Conservation (phyloP, 1,139 yeast genomes). For the Blastobotrys raffinosifermentans region DNA sequence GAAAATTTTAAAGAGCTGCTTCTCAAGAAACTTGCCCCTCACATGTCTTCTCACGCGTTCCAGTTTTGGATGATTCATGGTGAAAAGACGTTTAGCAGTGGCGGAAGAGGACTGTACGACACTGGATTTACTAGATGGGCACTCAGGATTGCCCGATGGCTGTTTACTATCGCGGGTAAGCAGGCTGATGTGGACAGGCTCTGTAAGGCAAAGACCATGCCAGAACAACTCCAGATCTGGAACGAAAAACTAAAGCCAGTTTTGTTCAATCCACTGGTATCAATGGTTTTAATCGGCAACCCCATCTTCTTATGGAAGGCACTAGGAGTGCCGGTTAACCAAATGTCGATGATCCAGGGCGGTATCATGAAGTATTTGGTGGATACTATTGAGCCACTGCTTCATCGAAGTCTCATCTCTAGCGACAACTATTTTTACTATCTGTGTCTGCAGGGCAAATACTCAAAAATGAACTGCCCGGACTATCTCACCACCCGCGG, state of each 20-base stretch:
- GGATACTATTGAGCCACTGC: constrained; percentile 73
- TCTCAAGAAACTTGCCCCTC: constrained; percentile 53
- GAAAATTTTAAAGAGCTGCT: constrained; percentile 48
- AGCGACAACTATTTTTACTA: constrained; percentile 75
- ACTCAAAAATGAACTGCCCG: constrained; percentile 65
- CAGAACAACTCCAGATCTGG: constrained; percentile 64
- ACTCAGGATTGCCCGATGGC: constrained; percentile 54
- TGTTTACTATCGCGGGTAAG: constrained; percentile 55
- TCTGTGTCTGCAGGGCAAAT: constrained; percentile 57
- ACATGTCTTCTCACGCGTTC: constrained; percentile 71
- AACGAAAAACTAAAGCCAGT: constrained; percentile 56
- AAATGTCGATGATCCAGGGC: constrained; percentile 76
- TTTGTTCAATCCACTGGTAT: constrained; percentile 62
- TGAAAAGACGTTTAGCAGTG: constrained; percentile 49
- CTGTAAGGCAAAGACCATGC: constrained; percentile 52
- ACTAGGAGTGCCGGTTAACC: constrained; percentile 79
- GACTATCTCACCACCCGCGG: constrained; percentile 49
- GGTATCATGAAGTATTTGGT: constrained; percentile 57
- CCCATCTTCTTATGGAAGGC: constrained; percentile 84
- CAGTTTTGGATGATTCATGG: constrained; percentile 76
- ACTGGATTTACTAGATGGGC: constrained; percentile 90
- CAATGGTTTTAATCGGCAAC: constrained; percentile 65
- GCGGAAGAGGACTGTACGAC: constrained; percentile 51
- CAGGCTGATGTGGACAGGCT: constrained; percentile 46
- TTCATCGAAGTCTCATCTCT: constrained; percentile 57